These are phyloP conservation scores for Kitagawia praeruptora DNA, from an alignment of 129 eudicot genomes.

Conservation along the genomic window DNA sequence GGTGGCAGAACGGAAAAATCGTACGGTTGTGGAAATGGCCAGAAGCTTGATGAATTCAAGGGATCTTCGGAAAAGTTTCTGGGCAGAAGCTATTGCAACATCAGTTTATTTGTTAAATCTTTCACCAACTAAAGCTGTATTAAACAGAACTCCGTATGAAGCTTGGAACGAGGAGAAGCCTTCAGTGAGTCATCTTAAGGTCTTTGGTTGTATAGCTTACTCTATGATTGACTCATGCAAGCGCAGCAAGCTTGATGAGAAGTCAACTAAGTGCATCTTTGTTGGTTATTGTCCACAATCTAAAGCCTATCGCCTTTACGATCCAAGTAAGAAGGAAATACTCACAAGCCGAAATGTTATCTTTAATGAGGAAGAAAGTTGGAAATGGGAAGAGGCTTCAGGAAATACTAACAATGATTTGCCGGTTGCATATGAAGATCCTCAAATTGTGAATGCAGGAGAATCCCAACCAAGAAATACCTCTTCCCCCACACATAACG, in stretches of 20 bases:
- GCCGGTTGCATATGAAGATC: not conserved
- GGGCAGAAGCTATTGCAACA: not conserved
- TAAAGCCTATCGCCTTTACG: not conserved
- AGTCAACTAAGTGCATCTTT: not conserved
- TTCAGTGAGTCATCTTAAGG: not conserved
- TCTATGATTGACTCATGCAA: not conserved
- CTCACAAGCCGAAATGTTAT: not conserved
- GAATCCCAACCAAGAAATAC: not conserved
- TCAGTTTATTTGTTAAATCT: not conserved
- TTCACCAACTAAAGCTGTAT: not conserved
- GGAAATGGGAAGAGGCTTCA: not conserved
- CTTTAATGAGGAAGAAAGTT: slow-evolving; percentile 1
- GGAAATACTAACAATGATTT: not conserved
- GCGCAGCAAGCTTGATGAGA: not conserved
- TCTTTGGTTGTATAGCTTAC: not conserved
- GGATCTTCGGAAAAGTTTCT: not conserved
- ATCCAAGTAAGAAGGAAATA: not conserved
- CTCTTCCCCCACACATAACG: not conserved
- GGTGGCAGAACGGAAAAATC: not conserved
- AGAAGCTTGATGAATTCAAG: not conserved
- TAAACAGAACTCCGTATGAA: not conserved
- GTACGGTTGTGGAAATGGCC: not conserved
- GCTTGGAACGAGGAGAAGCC: slow-evolving; percentile 9
- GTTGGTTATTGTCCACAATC: not conserved
- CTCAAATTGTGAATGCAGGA: not conserved